A percentile compares a stretch with the other conserved stretches of the same genome.
phyloP scores from a whole-genome alignment of 257 asterid species.

The Hygrophila difformis region DNA sequence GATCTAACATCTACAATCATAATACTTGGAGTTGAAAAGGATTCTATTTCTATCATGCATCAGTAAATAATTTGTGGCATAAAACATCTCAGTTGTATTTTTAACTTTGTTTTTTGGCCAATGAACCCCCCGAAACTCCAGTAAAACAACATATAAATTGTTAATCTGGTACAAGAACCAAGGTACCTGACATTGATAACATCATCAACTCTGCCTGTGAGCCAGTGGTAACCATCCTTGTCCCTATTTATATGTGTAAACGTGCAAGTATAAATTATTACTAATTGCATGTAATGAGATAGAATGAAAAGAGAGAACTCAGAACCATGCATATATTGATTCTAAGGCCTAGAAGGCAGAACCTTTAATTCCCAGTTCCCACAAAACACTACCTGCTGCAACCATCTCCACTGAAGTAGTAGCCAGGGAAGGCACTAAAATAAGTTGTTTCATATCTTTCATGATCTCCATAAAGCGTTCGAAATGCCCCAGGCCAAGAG shows the following conservation, averaged over 20 bases:
- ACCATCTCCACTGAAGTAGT: slow-evolving; percentile 97
- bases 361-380: slow-evolving; percentile 13
- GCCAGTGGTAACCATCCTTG: slow-evolving; percentile 97
- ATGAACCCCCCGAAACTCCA: neutral
- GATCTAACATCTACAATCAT: no score
- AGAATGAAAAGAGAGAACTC: neutral
- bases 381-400: slow-evolving; percentile 68
- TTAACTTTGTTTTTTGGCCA: no score
- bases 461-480: slow-evolving; percentile 93
- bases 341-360: neutral
- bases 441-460: slow-evolving; percentile 96
- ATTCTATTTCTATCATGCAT: no score
- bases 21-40: no score
- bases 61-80: no score
- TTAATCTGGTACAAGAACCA: slow-evolving; percentile 13
- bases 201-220: slow-evolving; percentile 98
- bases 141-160: neutral
- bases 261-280: neutral
- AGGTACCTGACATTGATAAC: slow-evolving; percentile 91
- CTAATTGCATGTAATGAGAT: neutral
- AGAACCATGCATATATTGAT: neutral
- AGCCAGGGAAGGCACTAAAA: slow-evolving; percentile 98
- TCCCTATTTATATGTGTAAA: slow-evolving; percentile 36
- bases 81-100: no score
- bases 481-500: slow-evolving; percentile 98